Evolutionary conservation across 306 rosid species (phyloP), one percentile per base, ranked within the genome.

Genomic region (Mimosa bimucronata): DNA sequence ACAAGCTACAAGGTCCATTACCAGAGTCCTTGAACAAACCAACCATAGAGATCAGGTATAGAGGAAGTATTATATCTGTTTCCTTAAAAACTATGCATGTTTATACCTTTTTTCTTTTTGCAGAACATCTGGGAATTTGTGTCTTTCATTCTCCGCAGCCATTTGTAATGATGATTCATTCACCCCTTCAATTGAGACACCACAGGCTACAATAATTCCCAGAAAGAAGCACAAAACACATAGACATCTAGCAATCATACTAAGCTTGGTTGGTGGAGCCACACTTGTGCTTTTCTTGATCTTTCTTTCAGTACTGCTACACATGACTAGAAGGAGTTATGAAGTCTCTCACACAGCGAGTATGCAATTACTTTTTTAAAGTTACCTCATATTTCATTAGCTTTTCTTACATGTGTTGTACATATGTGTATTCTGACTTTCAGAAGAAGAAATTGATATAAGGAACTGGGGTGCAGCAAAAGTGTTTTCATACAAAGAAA

Each of bases 381-480:
- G 50, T 48, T 53, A 40, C 2, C 61, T 40, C 15, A 16, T 19
- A 37, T 37, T 38, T 60, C 19, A 30, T 61, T 57, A 29, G 40
- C 29, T 16, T 65, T 52, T 68, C 58, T 74, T 73, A 67, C 72
- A 53, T 79, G 41, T 41, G 5, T 50, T 65, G 28, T 15, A 45
- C 0, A 12, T 67, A 52, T 50, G 18, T 73, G 38, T 80, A 4
- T 66, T 76, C 42, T 81, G 64, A 29, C 40, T 68, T 74, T 44
- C 64, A 91, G 97, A 82, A 42, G 86, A 74, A 64, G 90, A 88
- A 66, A 76, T 64, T 25, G 92, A 92, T 52, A 84, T 88, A 71
- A 83, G 94, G 78, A 94, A 90, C 77, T 94, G 98, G 97, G 92
- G 93, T 66, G 81, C 89, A 46, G 97, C 91, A 73, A 94, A 83